Evolutionary conservation across 1,284 basidiomycete species (phyloP).

Genomic region (Leccinum cinnamomeum): DNA sequence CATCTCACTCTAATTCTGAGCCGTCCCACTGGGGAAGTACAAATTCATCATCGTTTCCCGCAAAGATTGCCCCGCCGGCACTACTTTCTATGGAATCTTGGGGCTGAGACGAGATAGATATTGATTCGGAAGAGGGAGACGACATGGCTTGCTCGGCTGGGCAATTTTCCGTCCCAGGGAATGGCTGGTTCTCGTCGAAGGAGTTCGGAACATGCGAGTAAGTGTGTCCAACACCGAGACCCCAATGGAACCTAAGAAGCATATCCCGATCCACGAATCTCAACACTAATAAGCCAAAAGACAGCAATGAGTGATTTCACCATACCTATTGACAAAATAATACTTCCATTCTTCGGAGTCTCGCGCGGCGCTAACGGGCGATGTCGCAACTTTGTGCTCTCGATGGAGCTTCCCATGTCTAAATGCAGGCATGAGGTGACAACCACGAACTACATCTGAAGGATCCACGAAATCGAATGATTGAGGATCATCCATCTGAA

Average conservation of each 20-base stretch:
- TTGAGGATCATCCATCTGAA: neutral
- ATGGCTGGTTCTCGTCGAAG: neutral
- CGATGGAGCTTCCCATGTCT: neutral
- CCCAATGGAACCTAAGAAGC: constrained; percentile 5
- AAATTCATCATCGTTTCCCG: neutral
- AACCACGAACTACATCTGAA: neutral
- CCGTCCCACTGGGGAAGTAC: neutral
- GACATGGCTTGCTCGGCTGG: neutral
- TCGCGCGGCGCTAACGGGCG: too few species aligned
- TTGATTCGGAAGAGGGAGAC: neutral
- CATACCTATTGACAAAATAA: constrained; percentile 1
- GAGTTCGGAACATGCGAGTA: neutral
- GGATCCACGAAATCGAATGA: neutral
- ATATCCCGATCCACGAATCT: constrained; percentile 15
- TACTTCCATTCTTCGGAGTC: neutral
- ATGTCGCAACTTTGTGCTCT: neutral
- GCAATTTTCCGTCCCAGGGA: neutral
- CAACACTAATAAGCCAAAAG: neutral
- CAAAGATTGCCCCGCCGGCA: neutral
- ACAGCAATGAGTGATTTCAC: neutral
- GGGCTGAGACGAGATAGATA: neutral
- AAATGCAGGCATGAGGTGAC: neutral
- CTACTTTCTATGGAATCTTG: neutral
- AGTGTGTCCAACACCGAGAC: constrained; percentile 7
- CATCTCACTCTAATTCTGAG: neutral